phyloP scores from a whole-genome alignment of 306 rosid genomes.

The Casuarina glauca region DNA sequence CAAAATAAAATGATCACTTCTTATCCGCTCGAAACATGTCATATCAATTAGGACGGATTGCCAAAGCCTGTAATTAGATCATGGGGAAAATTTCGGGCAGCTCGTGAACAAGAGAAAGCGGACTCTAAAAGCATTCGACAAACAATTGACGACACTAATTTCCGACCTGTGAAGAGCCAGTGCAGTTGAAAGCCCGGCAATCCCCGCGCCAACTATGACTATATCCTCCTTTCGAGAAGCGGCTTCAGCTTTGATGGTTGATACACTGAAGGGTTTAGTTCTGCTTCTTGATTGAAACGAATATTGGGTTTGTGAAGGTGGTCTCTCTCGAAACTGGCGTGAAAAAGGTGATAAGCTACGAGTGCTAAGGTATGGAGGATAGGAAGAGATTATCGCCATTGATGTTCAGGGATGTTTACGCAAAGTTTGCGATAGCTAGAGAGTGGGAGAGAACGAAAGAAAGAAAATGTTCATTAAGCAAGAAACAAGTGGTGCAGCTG shows the following conservation, averaged over 20 bases:
- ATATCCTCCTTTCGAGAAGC: conserved; percentile 47
- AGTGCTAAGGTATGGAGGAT: conserved; percentile 29
- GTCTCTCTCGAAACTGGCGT: conserved; percentile 25
- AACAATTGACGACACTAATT: neutral
- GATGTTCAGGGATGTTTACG: conserved; percentile 3
- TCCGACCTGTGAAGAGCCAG: conserved; percentile 68
- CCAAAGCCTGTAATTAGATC: neutral
- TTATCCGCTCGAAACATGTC: neutral
- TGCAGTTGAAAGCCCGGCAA: conserved; percentile 78
- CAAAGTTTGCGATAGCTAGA: conserved; percentile 2
- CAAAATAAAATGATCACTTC: neutral
- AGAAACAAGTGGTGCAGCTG: conserved; percentile 32
- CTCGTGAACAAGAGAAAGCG: neutral
- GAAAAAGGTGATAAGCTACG: conserved; percentile 9
- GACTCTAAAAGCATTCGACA: neutral
- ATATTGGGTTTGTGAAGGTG: neutral
- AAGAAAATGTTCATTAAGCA: neutral
- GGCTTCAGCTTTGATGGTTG: conserved; percentile 40
- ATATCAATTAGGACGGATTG: neutral
- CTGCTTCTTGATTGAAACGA: conserved; percentile 26
- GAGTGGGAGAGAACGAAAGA: neutral
- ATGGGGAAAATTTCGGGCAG: neutral
- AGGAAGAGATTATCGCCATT: conserved; percentile 48
- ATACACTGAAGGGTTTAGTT: conserved; percentile 21
- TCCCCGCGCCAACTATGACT: conserved; percentile 72